Evolutionary conservation across 768 basidiomycete species (phyloP).

Genomic region (Mycena crocata): DNA sequence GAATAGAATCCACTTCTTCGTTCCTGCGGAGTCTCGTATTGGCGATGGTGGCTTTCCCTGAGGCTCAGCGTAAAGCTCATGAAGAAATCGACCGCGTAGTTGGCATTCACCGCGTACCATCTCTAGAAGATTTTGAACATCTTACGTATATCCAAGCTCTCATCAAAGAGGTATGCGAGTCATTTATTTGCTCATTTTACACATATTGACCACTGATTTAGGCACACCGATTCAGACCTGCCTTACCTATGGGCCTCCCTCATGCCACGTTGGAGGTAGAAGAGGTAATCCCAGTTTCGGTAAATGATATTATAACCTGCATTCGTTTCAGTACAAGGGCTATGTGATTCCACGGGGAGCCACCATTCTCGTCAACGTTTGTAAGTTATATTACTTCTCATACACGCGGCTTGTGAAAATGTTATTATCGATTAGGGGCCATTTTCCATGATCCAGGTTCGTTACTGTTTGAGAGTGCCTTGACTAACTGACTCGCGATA

Average conservation of each 20-base stretch:
- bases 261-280: neutral
- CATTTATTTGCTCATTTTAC: neutral
- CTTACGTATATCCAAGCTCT: constrained; percentile 39
- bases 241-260: neutral
- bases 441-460: no score
- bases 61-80: constrained; percentile 39
- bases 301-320: neutral
- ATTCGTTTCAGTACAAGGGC: constrained; percentile 3
- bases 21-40: constrained; percentile 38
- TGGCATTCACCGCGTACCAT: constrained; percentile 36
- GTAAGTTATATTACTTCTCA: constrained; percentile 12
- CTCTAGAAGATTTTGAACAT: constrained; percentile 30
- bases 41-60: constrained; percentile 37
- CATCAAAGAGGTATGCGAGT: constrained; percentile 32
- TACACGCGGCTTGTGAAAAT: no score
- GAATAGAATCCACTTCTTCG: constrained; percentile 43
- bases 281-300: neutral
- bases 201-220: neutral
- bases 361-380: constrained; percentile 10
- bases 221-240: constrained; percentile 5
- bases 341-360: constrained; percentile 7
- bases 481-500: no score
- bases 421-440: no score
- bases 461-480: no score
- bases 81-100: constrained; percentile 42